These are phyloP conservation scores for Daedaleopsis sinensis DNA, from an alignment of 768 basidiomycete genomes.

Conservation along the genomic window DNA sequence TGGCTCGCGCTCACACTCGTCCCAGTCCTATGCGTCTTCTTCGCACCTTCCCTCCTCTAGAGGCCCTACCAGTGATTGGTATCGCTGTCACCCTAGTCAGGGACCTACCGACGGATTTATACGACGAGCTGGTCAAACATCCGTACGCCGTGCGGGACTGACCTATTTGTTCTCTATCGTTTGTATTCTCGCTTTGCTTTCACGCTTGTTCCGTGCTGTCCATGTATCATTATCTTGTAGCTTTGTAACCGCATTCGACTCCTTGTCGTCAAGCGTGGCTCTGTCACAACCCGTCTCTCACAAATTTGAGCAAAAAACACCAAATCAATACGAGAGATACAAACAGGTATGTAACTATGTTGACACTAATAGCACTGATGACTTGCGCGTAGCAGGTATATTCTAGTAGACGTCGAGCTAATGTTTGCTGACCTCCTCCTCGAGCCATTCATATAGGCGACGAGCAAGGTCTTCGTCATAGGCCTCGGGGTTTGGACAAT, in stretches of 20 bases:
- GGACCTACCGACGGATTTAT: slow-evolving; percentile 84
- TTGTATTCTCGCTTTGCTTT: background rate
- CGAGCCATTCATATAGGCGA: slow-evolving; percentile 32
- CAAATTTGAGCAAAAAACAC: too few species aligned
- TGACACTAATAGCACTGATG: too few species aligned
- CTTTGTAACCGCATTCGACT: background rate
- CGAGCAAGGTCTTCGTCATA: slow-evolving; percentile 26
- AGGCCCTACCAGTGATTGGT: slow-evolving; percentile 85
- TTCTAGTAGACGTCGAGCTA: background rate
- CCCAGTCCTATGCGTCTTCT: slow-evolving; percentile 91
- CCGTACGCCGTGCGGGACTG: slow-evolving; percentile 60
- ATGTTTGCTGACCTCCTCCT: slow-evolving; percentile 20
- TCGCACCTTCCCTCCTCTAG: slow-evolving; percentile 90
- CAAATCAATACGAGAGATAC: too few species aligned
- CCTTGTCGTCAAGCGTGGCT: background rate
- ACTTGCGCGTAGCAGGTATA: too few species aligned
- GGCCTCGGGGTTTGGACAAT: slow-evolving; percentile 5
- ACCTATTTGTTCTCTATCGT: background rate
- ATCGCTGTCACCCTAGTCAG: slow-evolving; percentile 94
- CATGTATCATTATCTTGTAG: slow-evolving; percentile 14
- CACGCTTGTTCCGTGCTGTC: slow-evolving; percentile 8
- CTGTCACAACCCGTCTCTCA: background rate
- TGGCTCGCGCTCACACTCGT: background rate
- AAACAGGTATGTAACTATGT: too few species aligned
- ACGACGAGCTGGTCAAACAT: slow-evolving; percentile 87